Evolutionary conservation across 345 rosid species (phyloP).

Genomic region (Barbarea vulgaris): DNA sequence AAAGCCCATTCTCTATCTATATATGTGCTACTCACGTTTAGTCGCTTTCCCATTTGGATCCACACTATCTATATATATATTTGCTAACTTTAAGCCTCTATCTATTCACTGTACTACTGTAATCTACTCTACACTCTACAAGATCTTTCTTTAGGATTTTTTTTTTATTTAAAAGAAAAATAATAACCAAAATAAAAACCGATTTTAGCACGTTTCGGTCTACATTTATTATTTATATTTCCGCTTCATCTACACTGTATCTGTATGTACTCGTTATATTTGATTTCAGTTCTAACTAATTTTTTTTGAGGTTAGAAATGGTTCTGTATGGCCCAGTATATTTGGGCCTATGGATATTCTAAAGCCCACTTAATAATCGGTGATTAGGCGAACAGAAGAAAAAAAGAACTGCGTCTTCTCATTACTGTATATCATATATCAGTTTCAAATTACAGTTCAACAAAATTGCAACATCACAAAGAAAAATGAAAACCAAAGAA

Average conservation of each 20-base stretch:
- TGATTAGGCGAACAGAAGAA: not conserved
- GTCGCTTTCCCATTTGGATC: conserved; percentile 45
- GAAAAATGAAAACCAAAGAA: not conserved
- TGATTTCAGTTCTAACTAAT: not conserved
- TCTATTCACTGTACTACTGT: conserved; percentile 18
- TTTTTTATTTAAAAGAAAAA: not conserved
- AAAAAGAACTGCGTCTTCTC: not conserved
- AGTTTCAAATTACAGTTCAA: conserved; percentile 22
- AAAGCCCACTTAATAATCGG: not conserved
- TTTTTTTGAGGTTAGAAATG: not conserved
- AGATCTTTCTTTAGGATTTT: conserved; percentile 7
- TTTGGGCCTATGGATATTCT: not conserved
- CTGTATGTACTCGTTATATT: not conserved
- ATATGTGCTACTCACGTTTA: conserved; percentile 32
- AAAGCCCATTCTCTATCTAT: conserved; percentile 39
- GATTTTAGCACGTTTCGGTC: not conserved
- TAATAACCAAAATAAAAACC: not conserved
- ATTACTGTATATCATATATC: not conserved
- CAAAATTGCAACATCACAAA: conserved; percentile 26
- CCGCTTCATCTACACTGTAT: too few relatives aligned
- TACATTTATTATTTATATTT: not conserved
- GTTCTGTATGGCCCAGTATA: not conserved
- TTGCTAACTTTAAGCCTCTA: conserved; percentile 12
- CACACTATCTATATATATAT: conserved; percentile 13
- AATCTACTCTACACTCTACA: not conserved